Base-by-base conservation (phyloP, 2,329 filamentous ascomycete genomes). In the Microascus cirrosus region DNA sequence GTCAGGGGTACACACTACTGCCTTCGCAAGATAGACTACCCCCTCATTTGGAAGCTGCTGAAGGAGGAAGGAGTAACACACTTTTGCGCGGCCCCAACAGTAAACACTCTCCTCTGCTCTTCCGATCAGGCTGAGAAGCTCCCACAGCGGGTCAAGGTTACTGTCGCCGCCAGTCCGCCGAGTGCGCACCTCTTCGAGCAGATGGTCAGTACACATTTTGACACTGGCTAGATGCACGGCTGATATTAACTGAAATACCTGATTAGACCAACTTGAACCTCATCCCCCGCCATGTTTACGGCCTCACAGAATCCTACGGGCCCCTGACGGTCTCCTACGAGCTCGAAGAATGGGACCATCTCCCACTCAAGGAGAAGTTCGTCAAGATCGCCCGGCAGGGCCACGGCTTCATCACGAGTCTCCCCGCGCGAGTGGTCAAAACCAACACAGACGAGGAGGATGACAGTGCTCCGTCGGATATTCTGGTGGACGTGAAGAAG, bases 1-100 rank as follows among this genome's bases (percentile, higher is more conserved):
- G 91, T 94, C 4, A 80, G 94, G 61, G 94, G 93, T n/a, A 95
- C 93, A 2, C 91, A 97, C 70, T 91, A 96, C 69, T 96, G 92
- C 66, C 77, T 99, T 20, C 83, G 94, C 60, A 97, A 96, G 75
- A 90, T 99, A 62, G 91, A 97, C 72, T 99, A 99, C 68, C 84
- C 89, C 0, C 78, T 93, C 59, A 95, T 99, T 60, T 99, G 94
- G 94, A 81, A 82, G 54, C 74, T 99, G 3, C 75, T 99, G 36
- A 95, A 91, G 66, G 82, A 90, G 56, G 89, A 97, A 71, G 77
- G 82, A 7, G 87, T 99, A 62, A 97, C 91, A 0, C 94, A 99
- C 71, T 97, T 95, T 75, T 95, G 93, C 67, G 93, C 93, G 1
- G 94, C 93, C 0, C 94, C 94, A 0, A 99, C 94, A 0, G 94